These are phyloP conservation scores for Torulaspora franciscae DNA, from an alignment of 805 yeast species.

Conservation along the genomic window DNA sequence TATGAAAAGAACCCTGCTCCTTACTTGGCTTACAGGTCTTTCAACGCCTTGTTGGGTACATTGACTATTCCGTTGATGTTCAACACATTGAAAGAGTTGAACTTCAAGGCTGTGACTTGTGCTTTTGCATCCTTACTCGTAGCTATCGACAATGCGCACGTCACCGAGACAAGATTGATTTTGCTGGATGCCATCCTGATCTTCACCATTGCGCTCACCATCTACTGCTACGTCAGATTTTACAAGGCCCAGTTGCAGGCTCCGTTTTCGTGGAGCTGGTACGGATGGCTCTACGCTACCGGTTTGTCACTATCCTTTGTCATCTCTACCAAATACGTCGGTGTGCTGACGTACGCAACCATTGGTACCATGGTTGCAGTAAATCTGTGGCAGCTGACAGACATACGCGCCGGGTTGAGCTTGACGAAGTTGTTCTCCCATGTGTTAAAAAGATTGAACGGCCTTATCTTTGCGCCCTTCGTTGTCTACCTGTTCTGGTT, in stretches of 20 bases:
- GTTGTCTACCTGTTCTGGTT: constrained; percentile 83
- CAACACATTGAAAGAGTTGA: constrained; percentile 78
- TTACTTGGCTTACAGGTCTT: constrained; percentile 72
- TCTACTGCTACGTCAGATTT: constrained; percentile 75
- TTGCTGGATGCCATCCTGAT: constrained; percentile 86
- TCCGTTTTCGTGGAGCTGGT: constrained; percentile 75
- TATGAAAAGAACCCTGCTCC: constrained; percentile 80
- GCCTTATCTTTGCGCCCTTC: constrained; percentile 76
- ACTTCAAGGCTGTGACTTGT: constrained; percentile 74
- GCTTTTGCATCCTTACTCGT: constrained; percentile 71
- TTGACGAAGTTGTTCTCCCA: constrained; percentile 58
- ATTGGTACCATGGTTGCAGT: constrained; percentile 80
- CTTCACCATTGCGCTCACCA: constrained; percentile 73
- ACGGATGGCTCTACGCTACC: constrained; percentile 78
- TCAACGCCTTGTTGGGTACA: constrained; percentile 77
- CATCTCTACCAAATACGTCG: constrained; percentile 93
- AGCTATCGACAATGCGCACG: constrained; percentile 84
- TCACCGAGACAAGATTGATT: constrained; percentile 84
- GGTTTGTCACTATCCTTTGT: constrained; percentile 87
- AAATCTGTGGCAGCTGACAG: constrained; percentile 86
- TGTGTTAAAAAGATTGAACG: constrained; percentile 64
- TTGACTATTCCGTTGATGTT: constrained; percentile 80
- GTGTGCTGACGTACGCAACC: constrained; percentile 83
- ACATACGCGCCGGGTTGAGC: constrained; percentile 60
- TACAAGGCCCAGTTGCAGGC: constrained; percentile 55